A percentile compares a stretch with the other conserved stretches of the same genome.
Conservation (phyloP, 768 basidiomycete genomes). For the Lyophyllum semitale region DNA sequence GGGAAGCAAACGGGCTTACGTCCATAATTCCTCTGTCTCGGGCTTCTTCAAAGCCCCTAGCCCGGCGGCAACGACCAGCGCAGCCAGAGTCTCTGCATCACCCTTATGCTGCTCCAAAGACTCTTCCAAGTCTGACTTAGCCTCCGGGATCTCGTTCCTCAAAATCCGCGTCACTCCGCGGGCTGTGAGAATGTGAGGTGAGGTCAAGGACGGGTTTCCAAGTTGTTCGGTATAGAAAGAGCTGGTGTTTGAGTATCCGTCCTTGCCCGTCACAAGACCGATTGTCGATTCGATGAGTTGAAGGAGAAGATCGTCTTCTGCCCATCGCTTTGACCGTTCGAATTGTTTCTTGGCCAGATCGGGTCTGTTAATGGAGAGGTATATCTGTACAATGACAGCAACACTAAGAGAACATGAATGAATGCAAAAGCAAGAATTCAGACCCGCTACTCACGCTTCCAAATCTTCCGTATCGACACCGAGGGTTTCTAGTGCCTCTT, state of each 20-base stretch:
- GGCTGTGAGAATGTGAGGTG: conserved; percentile 74
- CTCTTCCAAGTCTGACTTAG: conserved; percentile 82
- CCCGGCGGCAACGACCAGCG: conserved; percentile 62
- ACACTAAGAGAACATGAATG: conserved; percentile 50
- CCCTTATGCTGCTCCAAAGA: conserved; percentile 59
- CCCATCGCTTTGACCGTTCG: conserved; percentile 79
- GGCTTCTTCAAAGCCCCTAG: conserved; percentile 56
- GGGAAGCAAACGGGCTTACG: conserved; percentile 40
- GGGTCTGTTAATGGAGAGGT: conserved; percentile 85
- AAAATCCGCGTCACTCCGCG: conserved; percentile 80
- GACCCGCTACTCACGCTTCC: conserved; percentile 72
- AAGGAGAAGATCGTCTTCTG: conserved; percentile 87
- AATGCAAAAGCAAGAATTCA: neutral
- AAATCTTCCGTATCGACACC: conserved; percentile 75
- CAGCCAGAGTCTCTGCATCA: conserved; percentile 71
- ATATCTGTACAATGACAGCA: conserved; percentile 81
- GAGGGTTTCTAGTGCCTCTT: conserved; percentile 91
- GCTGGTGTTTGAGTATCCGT: conserved; percentile 55
- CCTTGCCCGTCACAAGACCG: conserved; percentile 73
- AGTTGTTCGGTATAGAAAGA: conserved; percentile 85
- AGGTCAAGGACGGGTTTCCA: conserved; percentile 76
- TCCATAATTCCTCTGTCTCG: conserved; percentile 70
- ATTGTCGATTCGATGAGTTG: conserved; percentile 88
- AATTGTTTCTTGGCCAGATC: conserved; percentile 88
- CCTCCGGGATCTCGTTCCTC: conserved; percentile 70